Base-by-base conservation (phyloP, 1,139 yeast species). In the Scheffersomyces insectosa region DNA sequence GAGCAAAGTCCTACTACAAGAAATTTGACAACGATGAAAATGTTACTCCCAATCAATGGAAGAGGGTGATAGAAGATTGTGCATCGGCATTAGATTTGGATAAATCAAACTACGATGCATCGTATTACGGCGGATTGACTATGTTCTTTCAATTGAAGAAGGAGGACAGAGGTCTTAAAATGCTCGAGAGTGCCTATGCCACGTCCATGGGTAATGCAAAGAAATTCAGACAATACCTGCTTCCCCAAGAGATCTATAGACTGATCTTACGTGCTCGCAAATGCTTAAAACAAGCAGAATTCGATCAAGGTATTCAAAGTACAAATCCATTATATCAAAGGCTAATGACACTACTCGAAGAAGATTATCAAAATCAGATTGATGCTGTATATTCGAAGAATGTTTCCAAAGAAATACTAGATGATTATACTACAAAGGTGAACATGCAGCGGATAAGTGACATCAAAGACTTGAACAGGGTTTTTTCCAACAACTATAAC, bases 131-230 rank as follows among this genome's bases (percentile, higher is more conserved):
- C 49, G 51, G 65, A 45, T 51, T 68, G 46, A 43, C 54, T 46
- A 39, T 66, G 55, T 33, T 59, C 51, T 47, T 70, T 60, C 23
- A 57, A 47, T 42, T 52, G 51, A 20, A 58, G 45, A 42, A 62
- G 9, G 54, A 59, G 3, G 57, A 57, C 7, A 56, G 53, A 34
- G 72, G 72, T 0, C 56, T 66, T 42, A 45, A 52, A 5, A 54
- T 63, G 36, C 43, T 69, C 25, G 47, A 49, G 9, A 55, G 47
- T 13, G 74, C 72, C 0, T 70, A 71, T 46, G 53, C 57, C 46
- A 60, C 40, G 52, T 65, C 53, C 36, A 54, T 53, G 57, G 59
- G 41, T 46, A 57, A 33, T 39, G 63, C 42, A 45, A 68, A 45
- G 54, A 55, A 40, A 13, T 45, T 40, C 45, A 51, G 41, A 52